Evolutionary conservation across 1,284 basidiomycete genomes (phyloP).

Genomic region (Athelia psychrophila): DNA sequence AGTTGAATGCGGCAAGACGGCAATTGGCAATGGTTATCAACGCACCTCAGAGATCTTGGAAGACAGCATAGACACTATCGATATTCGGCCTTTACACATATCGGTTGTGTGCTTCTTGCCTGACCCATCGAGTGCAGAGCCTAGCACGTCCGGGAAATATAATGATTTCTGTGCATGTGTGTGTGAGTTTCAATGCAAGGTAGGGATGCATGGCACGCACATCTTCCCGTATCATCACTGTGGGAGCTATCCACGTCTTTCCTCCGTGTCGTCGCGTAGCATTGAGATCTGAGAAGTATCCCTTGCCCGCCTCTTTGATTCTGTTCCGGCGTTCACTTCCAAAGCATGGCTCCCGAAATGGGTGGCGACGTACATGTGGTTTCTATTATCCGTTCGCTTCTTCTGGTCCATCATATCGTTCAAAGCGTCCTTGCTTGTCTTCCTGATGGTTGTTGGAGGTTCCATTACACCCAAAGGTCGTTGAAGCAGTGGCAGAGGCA

Average conservation of each 20-base stretch:
- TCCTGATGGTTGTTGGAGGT: conserved; percentile 51
- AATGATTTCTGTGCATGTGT: conserved; percentile 66
- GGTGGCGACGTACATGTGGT: conserved; percentile 64
- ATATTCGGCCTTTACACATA: conserved; percentile 74
- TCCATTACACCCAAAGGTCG: conserved; percentile 74
- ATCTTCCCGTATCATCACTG: conserved; percentile 85
- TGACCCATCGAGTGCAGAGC: conserved; percentile 61
- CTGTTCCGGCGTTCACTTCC: conserved; percentile 35
- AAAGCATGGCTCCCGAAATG: conserved; percentile 2
- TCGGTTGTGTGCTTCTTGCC: conserved; percentile 73
- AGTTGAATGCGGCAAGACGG: conserved; percentile 5
- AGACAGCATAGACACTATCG: conserved; percentile 77
- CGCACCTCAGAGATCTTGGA: conserved; percentile 85
- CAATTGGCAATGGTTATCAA: conserved; percentile 3
- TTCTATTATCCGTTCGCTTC: conserved; percentile 66
- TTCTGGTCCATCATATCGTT: conserved; percentile 75
- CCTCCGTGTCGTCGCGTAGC: conserved; percentile 83
- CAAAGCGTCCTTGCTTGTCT: conserved; percentile 65
- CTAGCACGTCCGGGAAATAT: conserved; percentile 89
- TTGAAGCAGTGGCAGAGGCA: conserved; percentile 51
- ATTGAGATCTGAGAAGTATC: conserved; percentile 91
- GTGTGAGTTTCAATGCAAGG: background rate
- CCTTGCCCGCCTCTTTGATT: conserved; percentile 82
- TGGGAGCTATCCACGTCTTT: conserved; percentile 94
- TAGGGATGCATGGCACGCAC: conserved; percentile 44